Evolutionary conservation across 306 rosid genomes (phyloP).

Genomic region (Malus orientalis): DNA sequence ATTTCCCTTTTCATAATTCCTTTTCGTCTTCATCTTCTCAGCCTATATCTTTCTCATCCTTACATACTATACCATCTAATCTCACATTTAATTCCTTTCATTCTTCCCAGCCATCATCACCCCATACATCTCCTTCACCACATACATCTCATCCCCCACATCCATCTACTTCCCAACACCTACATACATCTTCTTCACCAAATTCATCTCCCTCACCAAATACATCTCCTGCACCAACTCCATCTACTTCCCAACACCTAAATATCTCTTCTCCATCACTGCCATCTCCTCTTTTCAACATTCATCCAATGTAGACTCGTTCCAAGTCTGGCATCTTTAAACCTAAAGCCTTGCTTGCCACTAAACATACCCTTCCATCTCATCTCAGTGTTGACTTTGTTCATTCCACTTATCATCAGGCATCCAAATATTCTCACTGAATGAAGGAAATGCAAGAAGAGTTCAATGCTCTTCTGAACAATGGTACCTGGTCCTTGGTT

Average conservation of each 20-base stretch:
- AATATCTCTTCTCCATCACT: background rate
- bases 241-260: too few relatives aligned
- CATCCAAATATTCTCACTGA: background rate
- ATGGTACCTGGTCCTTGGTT: background rate
- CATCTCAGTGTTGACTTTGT: background rate
- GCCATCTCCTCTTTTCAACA: rapidly evolving
- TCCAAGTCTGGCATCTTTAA: background rate
- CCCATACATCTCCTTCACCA: background rate
- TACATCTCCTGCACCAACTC: background rate
- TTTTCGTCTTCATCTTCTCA: too few relatives aligned
- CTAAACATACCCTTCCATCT: background rate
- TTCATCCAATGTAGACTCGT: background rate
- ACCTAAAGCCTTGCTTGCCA: background rate
- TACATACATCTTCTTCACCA: too few relatives aligned
- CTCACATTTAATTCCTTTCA: background rate
- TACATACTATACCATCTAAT: rapidly evolving
- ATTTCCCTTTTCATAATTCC: background rate
- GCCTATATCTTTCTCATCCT: rapidly evolving
- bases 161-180: too few relatives aligned
- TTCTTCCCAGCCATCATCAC: background rate
- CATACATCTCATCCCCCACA: background rate
- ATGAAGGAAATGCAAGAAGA: background rate
- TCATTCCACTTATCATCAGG: background rate
- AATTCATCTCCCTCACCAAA: background rate
- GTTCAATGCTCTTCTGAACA: too few relatives aligned